phyloP scores from a whole-genome alignment of 495 filamentous ascomycete species.

The Penicillium tannophilum region DNA sequence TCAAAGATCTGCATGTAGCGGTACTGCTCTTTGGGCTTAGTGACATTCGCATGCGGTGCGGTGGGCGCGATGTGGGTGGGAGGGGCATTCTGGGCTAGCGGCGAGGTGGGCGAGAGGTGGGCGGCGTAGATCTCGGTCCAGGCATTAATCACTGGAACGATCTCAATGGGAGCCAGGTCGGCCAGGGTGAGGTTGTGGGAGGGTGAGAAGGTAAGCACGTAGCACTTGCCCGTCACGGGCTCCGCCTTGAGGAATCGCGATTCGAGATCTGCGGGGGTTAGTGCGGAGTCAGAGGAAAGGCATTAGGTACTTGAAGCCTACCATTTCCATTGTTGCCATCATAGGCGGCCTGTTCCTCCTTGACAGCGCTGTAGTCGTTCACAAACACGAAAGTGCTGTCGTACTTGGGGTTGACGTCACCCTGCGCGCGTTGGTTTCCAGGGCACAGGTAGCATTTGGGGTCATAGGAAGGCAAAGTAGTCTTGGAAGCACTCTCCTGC shows the following conservation, averaged over 20 bases:
- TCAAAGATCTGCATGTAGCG: conserved; percentile 99
- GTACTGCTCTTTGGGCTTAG: conserved; percentile 73
- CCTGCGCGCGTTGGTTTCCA: conserved; percentile 87
- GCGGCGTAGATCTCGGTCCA: conserved; percentile 88
- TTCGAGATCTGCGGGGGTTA: conserved; percentile 57
- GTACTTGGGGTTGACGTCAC: conserved; percentile 86
- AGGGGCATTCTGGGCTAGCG: conserved; percentile 55
- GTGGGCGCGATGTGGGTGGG: conserved; percentile 51
- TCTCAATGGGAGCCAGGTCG: conserved; percentile 70
- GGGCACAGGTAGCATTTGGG: conserved; percentile 95
- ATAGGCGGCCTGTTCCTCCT: conserved; percentile 83
- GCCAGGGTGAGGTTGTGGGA: conserved; percentile 90
- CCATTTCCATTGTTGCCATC: conserved; percentile 53
- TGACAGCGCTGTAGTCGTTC: conserved; percentile 97
- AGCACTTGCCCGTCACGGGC: conserved; percentile 93
- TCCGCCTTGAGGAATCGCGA: conserved; percentile 81
- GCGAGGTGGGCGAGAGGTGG: conserved; percentile 73
- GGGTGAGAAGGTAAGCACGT: conserved; percentile 91
- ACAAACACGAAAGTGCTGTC: conserved; percentile 89
- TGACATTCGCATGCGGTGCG: conserved; percentile 44
- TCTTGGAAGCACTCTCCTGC: conserved; percentile 80
- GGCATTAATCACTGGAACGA: conserved; percentile 74
- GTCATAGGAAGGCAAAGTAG: conserved; percentile 77
- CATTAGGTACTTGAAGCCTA: conserved; percentile 26
- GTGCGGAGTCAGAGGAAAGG: conserved; percentile 5